phyloP scores from a whole-genome alignment of 2,329 filamentous ascomycete species.

The Trichoderma endophyticum region DNA sequence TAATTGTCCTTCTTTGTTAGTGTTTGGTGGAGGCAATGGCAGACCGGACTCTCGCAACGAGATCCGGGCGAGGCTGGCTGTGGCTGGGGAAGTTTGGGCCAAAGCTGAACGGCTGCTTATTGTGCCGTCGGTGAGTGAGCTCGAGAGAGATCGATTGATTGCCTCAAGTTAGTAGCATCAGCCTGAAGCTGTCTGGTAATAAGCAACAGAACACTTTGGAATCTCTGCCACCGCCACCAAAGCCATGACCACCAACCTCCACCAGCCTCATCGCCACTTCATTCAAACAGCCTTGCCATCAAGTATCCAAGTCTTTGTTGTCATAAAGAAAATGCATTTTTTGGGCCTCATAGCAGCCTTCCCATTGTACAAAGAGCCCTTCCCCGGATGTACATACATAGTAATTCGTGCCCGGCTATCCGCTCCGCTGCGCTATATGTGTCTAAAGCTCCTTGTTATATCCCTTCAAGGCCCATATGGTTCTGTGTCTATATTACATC shows the following conservation, averaged over 20 bases:
- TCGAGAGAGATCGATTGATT: not conserved
- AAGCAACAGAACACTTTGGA: not conserved
- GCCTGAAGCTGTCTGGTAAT: not conserved
- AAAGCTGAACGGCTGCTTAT: not conserved
- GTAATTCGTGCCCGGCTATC: not conserved
- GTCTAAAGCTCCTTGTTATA: constrained; percentile 18
- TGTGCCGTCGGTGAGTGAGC: constrained; percentile 8
- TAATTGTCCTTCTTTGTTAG: not conserved
- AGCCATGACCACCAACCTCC: not conserved
- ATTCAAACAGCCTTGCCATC: not conserved
- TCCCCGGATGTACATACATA: not conserved
- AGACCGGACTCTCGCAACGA: not conserved
- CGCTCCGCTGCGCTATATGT: not conserved
- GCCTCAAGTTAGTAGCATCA: not conserved
- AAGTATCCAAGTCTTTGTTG: not conserved
- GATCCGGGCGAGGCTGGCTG: not conserved
- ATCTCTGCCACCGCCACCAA: constrained; percentile 2
- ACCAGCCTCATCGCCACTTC: not conserved
- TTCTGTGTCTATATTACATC: constrained; percentile 20
- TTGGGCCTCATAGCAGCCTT: not conserved
- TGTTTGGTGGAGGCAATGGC: not conserved
- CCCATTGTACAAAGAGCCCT: not conserved
- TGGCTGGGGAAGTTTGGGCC: not conserved
- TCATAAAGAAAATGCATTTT: not conserved
- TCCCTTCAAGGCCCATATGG: constrained; percentile 9